Evolutionary conservation across 2,329 filamentous ascomycete species (phyloP), one percentile per base, ranked within the genome.

Genomic region (Plenodomus lindquistii): DNA sequence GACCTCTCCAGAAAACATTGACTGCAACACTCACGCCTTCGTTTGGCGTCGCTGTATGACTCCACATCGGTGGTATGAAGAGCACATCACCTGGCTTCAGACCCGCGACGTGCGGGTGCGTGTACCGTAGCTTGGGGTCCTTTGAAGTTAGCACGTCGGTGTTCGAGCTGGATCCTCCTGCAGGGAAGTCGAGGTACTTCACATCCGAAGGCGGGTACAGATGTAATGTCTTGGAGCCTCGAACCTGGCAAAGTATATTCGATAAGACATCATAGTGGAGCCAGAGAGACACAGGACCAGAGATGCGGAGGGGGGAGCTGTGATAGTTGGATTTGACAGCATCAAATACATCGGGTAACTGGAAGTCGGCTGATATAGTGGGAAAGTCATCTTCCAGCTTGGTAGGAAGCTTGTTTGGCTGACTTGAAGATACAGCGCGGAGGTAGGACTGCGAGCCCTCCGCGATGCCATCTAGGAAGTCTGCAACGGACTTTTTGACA

Each of bases 191-290:
- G 0, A 96, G 78, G 29, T 83, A 75, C 17, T 78, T 77, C 16
- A 94, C 84, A 62, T 96, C 90, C 2, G 79, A 76, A 0, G 92
- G 91, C 1, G 89, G 90, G 67, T 91, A 96, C 1, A 96, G 78
- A 4, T 90, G 72, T 48, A 95, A 78, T 21, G 82, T 81, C 66
- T 94, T 95, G 1, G 81, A 79, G 4, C 91, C 91, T 31, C 76
- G 74, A 42, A 96, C 80, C 66, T 96, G 91, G 62, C 86, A 91
- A 51, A 94, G 86, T 3, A 96, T 79, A 62, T 96, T 96, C 41
- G 90, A 89, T 81, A 95, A 91, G 15, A 94, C 89, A 73, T 95
- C 89, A 75, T 94, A 95, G 71, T 95, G 90, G 24, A 96, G 78
- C 91, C 92, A 96, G 83, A 96, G 89, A 35, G 85, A 87, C 10